Evolutionary conservation across 345 rosid species (phyloP).

Genomic region (Brassica juncea): DNA sequence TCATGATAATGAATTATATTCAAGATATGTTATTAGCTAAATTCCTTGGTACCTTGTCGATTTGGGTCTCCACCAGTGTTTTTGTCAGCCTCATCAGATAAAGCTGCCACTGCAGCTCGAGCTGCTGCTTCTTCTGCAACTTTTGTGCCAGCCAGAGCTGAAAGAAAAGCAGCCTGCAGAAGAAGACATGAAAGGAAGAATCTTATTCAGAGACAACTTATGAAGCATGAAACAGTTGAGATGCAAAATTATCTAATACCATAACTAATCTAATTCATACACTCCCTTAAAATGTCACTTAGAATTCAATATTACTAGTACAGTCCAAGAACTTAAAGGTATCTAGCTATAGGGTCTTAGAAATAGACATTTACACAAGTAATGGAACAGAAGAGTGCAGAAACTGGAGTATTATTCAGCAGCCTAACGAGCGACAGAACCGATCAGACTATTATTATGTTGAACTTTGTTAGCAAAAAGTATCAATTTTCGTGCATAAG

Average conservation of each 20-base stretch:
- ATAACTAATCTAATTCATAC: background rate
- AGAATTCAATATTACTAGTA: background rate
- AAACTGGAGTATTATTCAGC: background rate
- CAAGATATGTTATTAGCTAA: background rate
- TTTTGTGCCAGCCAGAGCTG: slow-evolving; percentile 81
- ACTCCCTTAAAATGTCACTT: background rate
- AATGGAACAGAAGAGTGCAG: background rate
- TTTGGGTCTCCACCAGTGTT: slow-evolving; percentile 36
- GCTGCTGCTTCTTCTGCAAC: slow-evolving; percentile 80
- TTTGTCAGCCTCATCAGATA: slow-evolving; percentile 49
- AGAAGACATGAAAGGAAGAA: background rate
- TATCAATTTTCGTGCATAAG: too few relatives aligned
- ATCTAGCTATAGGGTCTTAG: background rate
- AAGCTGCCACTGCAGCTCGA: slow-evolving; percentile 61
- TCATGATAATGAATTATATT: background rate
- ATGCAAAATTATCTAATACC: background rate
- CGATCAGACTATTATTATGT: background rate
- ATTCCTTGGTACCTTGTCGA: slow-evolving; percentile 45
- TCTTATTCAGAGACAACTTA: background rate
- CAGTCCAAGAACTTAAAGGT: background rate
- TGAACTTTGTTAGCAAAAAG: too few relatives aligned
- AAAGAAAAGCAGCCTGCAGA: slow-evolving; percentile 83
- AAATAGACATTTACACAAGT: background rate
- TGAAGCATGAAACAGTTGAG: background rate
- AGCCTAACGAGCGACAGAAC: background rate